Evolutionary conservation across 805 yeast genomes (phyloP), one percentile per base, ranked within the genome.

Genomic region (Wickerhamomyces canadensis): DNA sequence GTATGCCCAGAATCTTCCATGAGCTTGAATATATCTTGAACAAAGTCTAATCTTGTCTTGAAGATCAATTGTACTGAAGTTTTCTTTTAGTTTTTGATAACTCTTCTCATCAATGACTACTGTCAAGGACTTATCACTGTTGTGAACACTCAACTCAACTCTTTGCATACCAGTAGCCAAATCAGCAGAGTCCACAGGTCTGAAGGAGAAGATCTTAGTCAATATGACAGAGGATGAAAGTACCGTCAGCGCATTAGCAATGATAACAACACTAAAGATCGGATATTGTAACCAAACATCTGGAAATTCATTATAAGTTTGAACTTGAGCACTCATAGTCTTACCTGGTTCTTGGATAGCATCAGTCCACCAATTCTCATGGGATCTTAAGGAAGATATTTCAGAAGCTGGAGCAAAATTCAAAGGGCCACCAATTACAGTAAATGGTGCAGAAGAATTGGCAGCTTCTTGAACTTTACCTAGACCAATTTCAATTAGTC

Each of bases 251-350:
- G 61, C 51, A 31, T 58, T 52, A 17, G 58, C 54, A 8, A 56
- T 53, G 3, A 55, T 49, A 16, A 47, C 52, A 5, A 56, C 43
- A 6, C 58, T 41, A 41, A 61, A 56, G 15, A 54, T 35, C 4
- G 70, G 68, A 35, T 58, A 63, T 45, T 65, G 71, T 21, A 59
- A 38, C 72, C 72, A 67, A 1, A 58, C 58, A 41, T 65, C 69
- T n/a, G 67, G 65, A 33, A 40, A 47, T 28, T 44, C 53, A 27
- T 42, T 41, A 25, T 40, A 41, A 1, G 42, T 33, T 18, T 44
- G 36, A 2, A 41, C 55, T 24, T 42, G 47, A 1, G 58, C 52
- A 34, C 54, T 39, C 40, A 26, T 35, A 4, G 40, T 32, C 27
- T 43, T 46, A 0, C 54, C 57, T 14, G 37, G 44, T 30, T 51